Evolutionary conservation across 306 rosid genomes (phyloP), one percentile per base, ranked within the genome.

Genomic region (Sechiopsis laciniata): DNA sequence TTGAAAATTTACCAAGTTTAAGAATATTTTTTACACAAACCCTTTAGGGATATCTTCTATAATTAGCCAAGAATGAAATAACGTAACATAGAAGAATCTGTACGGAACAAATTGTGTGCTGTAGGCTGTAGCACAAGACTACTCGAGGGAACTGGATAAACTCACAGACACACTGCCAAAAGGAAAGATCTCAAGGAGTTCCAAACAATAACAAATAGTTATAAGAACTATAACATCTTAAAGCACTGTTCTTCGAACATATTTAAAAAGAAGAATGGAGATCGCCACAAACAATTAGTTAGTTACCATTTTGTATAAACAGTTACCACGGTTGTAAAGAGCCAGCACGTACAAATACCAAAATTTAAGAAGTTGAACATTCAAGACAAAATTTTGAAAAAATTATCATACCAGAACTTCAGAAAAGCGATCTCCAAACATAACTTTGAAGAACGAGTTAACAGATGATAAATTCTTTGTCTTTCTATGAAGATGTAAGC

Each of bases 361-460:
- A 76, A 73, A 61, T 53, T 19, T 19, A 14, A 22, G 13, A 12
- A 55, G 46, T 37, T 46, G 61, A 35, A 63, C 37, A 1, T 32
- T 32, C 37, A 26, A 20, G 11, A n/a, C 62, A 16, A 48, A 68
- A 35, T 54, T 35, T 71, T 1, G 51, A 13, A n/a, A 24, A 24
- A 20, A 55, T 20, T 55, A 66, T 72, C 74, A 22, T 83, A 90
- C 94, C 86, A 90, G 35, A 69, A 79, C 61, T 29, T 35, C 58
- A 2, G 87, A 78, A 55, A 82, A 77, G 29, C 37, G 56, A 51
- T 70, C 75, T 10, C 80, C 86, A 53, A 80, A 10, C 80, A 90
- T 78, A 80, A 88, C 26, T 88, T 86, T 88, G 87, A 88, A 85
- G 82, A 90, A 90, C 19, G 90, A 84, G 37, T 46, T 59, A 15